These are phyloP conservation scores for Hericium coralloides DNA, from an alignment of 768 basidiomycete genomes.

Conservation along the genomic window DNA sequence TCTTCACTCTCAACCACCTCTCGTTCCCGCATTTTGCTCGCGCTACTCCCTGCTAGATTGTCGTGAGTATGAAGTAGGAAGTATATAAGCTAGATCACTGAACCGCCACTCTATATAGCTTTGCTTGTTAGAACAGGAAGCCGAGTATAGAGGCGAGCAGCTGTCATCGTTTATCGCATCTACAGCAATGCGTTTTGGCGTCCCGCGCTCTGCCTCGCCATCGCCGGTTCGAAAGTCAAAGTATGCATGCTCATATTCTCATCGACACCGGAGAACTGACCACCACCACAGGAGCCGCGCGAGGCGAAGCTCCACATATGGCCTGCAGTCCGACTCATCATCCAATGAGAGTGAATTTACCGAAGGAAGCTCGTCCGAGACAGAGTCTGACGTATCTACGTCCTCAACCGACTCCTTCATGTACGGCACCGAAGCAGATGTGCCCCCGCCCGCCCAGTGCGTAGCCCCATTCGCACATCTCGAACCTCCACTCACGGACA, in stretches of 20 bases:
- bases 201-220: neutral
- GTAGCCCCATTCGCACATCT: neutral
- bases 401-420: neutral
- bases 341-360: neutral
- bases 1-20: too few species aligned
- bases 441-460: neutral
- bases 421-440: neutral
- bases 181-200: neutral
- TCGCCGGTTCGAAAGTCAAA: neutral
- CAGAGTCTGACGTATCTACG: neutral
- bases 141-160: too few species aligned
- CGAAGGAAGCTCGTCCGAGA: neutral
- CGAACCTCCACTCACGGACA: neutral
- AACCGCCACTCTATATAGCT: too few species aligned
- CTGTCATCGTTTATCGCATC: too few species aligned
- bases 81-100: too few species aligned
- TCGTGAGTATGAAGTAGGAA: too few species aligned
- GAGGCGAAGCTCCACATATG: neutral
- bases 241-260: too few species aligned
- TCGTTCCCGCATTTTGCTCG: too few species aligned
- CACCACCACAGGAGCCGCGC: neutral
- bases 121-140: too few species aligned
- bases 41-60: too few species aligned
- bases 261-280: too few species aligned
- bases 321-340: neutral